phyloP scores from a whole-genome alignment of 495 filamentous ascomycete species.

The Aspergillus sclerotioniger region DNA sequence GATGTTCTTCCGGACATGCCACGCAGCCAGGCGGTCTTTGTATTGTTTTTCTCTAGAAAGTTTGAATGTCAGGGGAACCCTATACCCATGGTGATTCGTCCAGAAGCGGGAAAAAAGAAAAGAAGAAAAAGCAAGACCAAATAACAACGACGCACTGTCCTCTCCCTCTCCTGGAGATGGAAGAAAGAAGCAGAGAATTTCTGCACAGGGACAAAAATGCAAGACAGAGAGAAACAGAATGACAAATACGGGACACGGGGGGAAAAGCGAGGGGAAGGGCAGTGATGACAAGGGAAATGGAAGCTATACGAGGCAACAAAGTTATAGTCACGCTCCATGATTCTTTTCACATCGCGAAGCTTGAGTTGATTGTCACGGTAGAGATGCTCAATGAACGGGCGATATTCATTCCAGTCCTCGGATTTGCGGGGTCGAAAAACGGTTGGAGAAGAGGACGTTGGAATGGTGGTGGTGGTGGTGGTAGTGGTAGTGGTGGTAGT shows the following conservation, averaged over 20 bases:
- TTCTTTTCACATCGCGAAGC: slow-evolving; percentile 41
- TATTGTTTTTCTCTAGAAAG: slow-evolving; percentile 44
- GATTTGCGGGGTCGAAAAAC: slow-evolving; percentile 41
- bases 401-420: slow-evolving; percentile 44
- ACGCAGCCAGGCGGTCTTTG: slow-evolving; percentile 45
- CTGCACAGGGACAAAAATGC: neutral
- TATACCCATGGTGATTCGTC: slow-evolving; percentile 5
- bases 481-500: slow-evolving; percentile 24
- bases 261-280: neutral
- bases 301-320: slow-evolving; percentile 41
- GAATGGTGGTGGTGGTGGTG: slow-evolving; percentile 13
- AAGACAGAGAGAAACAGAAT: neutral
- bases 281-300: slow-evolving; percentile 14
- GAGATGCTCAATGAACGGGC: slow-evolving; percentile 39
- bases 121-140: slow-evolving; percentile 18
- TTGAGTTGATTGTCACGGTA: slow-evolving; percentile 45
- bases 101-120: slow-evolving; percentile 8
- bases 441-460: slow-evolving; percentile 18
- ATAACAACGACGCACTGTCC: slow-evolving; percentile 3
- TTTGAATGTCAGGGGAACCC: slow-evolving; percentile 19
- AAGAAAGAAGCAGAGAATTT: slow-evolving; percentile 10
- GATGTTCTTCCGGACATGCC: slow-evolving; percentile 46
- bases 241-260: slow-evolving; percentile 1
- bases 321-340: slow-evolving; percentile 43
- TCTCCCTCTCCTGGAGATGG: neutral